Conservation (phyloP, 305 asterid genomes). For the Fraxinus baroniana region DNA sequence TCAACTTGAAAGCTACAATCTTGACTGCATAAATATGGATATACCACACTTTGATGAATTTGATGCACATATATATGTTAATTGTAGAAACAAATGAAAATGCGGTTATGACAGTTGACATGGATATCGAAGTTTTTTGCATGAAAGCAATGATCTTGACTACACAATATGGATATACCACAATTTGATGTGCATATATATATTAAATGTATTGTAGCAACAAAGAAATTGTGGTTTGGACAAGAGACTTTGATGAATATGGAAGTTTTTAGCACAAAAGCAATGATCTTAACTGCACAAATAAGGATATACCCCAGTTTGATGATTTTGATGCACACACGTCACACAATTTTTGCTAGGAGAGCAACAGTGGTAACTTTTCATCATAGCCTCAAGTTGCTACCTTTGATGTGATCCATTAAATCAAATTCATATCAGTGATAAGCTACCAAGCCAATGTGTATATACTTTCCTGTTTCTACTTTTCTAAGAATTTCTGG, state of each 20-base stretch:
- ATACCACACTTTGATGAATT: not conserved
- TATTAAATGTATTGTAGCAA: not conserved
- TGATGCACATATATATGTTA: not conserved
- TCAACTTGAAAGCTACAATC: not conserved
- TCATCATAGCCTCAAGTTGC: not conserved
- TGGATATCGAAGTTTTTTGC: constrained; percentile 15
- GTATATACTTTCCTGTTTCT: not conserved
- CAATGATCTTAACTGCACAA: not conserved
- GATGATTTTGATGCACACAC: not conserved
- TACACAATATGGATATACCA: constrained; percentile 1
- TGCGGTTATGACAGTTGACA: not conserved
- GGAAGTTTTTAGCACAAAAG: constrained; percentile 8
- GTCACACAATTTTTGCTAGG: not conserved
- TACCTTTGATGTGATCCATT: not conserved
- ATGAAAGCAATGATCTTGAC: constrained; percentile 1
- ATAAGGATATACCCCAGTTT: not conserved
- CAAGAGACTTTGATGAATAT: constrained; percentile 15
- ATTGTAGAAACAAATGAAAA: not conserved
- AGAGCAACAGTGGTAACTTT: not conserved
- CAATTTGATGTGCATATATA: not conserved
- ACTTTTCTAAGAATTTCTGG: not conserved
- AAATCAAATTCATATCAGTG: not conserved
- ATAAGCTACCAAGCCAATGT: not conserved
- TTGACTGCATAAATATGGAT: constrained; percentile 11
- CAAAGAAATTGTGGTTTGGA: constrained; percentile 2